A percentile compares a stretch with the other conserved stretches of the same genome.
These are phyloP conservation scores for Erodium chrysanthum DNA, from an alignment of 441 rosid genomes.

Conservation along the genomic window DNA sequence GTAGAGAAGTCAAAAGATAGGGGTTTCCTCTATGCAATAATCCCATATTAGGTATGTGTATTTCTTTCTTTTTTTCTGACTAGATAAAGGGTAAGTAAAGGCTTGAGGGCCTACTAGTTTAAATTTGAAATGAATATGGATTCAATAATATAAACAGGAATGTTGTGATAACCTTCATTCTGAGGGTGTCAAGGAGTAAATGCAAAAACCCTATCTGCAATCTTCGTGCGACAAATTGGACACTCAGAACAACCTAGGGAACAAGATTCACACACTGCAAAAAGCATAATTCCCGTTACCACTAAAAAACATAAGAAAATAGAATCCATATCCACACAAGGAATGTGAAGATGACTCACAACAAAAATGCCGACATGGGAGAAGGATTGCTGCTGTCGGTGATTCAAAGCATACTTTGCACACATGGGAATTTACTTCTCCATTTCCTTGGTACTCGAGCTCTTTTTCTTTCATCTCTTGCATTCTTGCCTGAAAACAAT, in stretches of 20 bases:
- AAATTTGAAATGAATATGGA: not conserved
- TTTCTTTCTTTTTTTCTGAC: not conserved
- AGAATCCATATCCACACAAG: not conserved
- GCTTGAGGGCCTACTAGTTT: not conserved
- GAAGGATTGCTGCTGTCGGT: slow-evolving; percentile 88
- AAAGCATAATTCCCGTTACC: slow-evolving; percentile 1
- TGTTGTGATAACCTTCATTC: slow-evolving; percentile 33
- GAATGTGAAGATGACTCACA: slow-evolving; percentile 41
- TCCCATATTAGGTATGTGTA: not conserved
- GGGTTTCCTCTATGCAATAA: not conserved
- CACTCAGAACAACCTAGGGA: slow-evolving; percentile 96
- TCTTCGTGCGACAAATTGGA: slow-evolving; percentile 93
- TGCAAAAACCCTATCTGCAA: slow-evolving; percentile 81
- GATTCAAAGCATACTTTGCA: slow-evolving; percentile 94
- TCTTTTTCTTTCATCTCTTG: slow-evolving; percentile 95
- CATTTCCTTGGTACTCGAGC: slow-evolving; percentile 49
- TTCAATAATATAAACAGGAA: not conserved
- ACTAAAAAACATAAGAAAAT: slow-evolving; percentile 2
- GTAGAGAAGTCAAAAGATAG: not conserved
- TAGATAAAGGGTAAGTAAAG: not conserved
- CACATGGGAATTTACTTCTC: slow-evolving; percentile 75
- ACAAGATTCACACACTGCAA: slow-evolving; percentile 94
- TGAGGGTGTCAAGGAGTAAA: slow-evolving; percentile 60
- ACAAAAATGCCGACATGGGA: slow-evolving; percentile 96
- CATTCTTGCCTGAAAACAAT: slow-evolving; percentile 65